Conservation (phyloP, 2,329 filamentous ascomycete species). For the Epichloe coenophiala region DNA sequence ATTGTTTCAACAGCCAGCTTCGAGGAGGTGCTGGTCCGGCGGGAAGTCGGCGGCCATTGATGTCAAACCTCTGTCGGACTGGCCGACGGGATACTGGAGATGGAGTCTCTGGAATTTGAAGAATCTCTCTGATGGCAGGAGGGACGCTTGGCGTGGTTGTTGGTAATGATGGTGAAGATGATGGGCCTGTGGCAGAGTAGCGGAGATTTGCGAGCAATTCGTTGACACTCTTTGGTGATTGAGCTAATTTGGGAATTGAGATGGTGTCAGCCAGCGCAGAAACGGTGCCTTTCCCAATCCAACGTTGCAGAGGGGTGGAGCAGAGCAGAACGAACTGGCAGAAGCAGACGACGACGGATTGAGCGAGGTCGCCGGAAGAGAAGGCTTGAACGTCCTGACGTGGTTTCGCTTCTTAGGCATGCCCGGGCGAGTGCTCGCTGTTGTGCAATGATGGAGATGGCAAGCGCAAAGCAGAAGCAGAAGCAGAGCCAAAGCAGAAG, state of each 20-base stretch:
- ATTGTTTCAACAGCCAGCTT: slow-evolving; percentile 34
- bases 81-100: slow-evolving; percentile 34
- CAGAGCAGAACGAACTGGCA: neutral
- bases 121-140: slow-evolving; percentile 42
- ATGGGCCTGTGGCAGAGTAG: slow-evolving; percentile 24
- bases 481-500: no score
- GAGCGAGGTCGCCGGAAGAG: slow-evolving; percentile 35
- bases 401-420: slow-evolving; percentile 54
- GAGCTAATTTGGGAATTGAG: slow-evolving; percentile 12
- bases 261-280: neutral
- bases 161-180: slow-evolving; percentile 15
- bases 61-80: slow-evolving; percentile 28
- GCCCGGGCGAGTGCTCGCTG: slow-evolving; percentile 12
- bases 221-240: slow-evolving; percentile 35
- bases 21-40: slow-evolving; percentile 45
- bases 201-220: slow-evolving; percentile 45
- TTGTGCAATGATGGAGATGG: neutral
- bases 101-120: slow-evolving; percentile 45
- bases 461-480: neutral
- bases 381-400: slow-evolving; percentile 43
- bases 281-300: neutral
- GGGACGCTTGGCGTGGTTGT: slow-evolving; percentile 39
- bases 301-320: neutral
- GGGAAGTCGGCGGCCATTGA: slow-evolving; percentile 36
- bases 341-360: slow-evolving; percentile 2